Conservation (phyloP, 2,329 filamentous ascomycete species). For the Trichophyton verrucosum region DNA sequence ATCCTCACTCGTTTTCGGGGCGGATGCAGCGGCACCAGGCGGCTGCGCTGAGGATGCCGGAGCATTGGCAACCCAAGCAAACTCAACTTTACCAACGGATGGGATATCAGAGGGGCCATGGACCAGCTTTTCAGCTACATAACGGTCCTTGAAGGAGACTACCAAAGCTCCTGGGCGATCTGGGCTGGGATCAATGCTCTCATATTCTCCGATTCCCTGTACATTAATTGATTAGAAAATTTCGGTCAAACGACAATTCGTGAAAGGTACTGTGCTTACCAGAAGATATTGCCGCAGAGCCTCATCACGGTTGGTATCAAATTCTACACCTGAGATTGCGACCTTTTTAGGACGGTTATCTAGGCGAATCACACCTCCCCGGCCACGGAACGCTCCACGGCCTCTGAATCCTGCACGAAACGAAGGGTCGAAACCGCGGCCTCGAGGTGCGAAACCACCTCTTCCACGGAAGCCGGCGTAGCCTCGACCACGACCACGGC, state of each 20-base stretch:
- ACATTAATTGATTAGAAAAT: not conserved
- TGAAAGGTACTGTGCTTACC: slow-evolving; percentile 21
- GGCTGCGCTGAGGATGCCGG: slow-evolving; percentile 14
- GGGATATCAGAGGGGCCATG: slow-evolving; percentile 37
- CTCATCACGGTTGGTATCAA: slow-evolving; percentile 41
- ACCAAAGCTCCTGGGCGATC: slow-evolving; percentile 30
- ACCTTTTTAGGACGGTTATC: slow-evolving; percentile 48
- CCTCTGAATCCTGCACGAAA: slow-evolving; percentile 32
- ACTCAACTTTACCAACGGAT: slow-evolving; percentile 41
- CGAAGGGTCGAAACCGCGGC: slow-evolving; percentile 29
- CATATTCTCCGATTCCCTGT: slow-evolving; percentile 36
- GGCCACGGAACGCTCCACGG: slow-evolving; percentile 29
- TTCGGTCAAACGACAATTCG: not conserved
- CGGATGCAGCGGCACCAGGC: slow-evolving; percentile 11
- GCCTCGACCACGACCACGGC: slow-evolving; percentile 18
- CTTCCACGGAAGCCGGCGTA: slow-evolving; percentile 25
- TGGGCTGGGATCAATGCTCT: slow-evolving; percentile 32
- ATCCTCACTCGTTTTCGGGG: slow-evolving; percentile 18
- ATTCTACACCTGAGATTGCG: slow-evolving; percentile 38
- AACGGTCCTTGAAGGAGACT: slow-evolving; percentile 37
- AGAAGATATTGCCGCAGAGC: slow-evolving; percentile 45
- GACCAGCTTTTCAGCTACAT: slow-evolving; percentile 44
- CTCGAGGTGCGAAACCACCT: slow-evolving; percentile 18
- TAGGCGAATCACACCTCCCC: slow-evolving; percentile 42
- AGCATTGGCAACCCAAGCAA: slow-evolving; percentile 41